Base-by-base conservation (phyloP, 2,329 filamentous ascomycete species). In the Fusarium penzigii region DNA sequence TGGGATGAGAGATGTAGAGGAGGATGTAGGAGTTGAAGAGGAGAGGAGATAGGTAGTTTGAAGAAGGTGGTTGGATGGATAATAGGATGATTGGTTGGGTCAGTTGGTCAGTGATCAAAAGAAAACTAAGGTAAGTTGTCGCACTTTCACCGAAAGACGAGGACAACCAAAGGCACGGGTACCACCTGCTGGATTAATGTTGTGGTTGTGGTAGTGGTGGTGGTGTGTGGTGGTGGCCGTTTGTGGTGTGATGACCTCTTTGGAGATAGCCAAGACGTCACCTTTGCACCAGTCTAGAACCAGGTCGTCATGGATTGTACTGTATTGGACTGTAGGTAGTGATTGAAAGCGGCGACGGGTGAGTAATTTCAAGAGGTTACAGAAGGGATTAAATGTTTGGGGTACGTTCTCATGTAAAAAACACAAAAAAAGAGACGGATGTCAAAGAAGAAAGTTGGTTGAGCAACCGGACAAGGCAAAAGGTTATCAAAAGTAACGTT, bases 11-110 rank as follows among this genome's bases (percentile, higher is more conserved):
- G 20, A 25, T 49, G 42, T 32, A 17, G 45, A 50, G 20, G 20
- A 44, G 20, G 51, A 43, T 49, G 48, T 52, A 57, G 64, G 48
- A 53, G 59, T 25, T 5, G 20, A 25, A 25, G 58, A 63, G 59
- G 53, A 55, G 58, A 57, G 57, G 54, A 60, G 49, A 58, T 61
- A 53, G 57, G 57, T 36, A 9, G 9, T 36, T 36, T 36, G 32
- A 36, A 14, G 32, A 36, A 14, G 32, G 20, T 25, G 20, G 20
- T 25, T 25, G 20, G 20, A 25, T 25, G 20, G 20, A 25, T 25
- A 25, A 25, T 25, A 25, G 20, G 20, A 25, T 25, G 20, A 25
- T 25, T 25, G 20, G 20, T 25, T 25, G 20, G 20, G 20, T 25
- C 20, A 25, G 20, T 25, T 25, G 20, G 20, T 25, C 20, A 25